These are phyloP conservation scores for Fusarium chuoi DNA, from an alignment of 2,329 filamentous ascomycete species.

Conservation along the genomic window DNA sequence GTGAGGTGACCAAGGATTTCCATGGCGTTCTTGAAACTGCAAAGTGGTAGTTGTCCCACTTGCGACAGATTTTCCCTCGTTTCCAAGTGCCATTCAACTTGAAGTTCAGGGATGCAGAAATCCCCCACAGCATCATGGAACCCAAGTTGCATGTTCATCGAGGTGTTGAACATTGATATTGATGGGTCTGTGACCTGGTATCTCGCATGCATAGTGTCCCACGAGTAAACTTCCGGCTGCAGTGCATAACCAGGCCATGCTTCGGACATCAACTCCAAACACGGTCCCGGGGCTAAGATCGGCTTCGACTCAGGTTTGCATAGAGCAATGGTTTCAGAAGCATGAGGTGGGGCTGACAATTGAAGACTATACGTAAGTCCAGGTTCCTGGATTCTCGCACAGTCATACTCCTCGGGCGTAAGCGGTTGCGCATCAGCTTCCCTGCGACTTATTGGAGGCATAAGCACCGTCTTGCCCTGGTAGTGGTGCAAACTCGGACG, in stretches of 20 bases:
- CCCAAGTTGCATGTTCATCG: accelerated
- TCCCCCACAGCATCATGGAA: neutral
- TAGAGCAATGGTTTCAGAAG: neutral
- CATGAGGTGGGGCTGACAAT: neutral
- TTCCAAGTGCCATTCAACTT: neutral
- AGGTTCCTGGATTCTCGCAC: neutral
- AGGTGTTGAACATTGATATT: too few species aligned
- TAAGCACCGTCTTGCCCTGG: too few species aligned
- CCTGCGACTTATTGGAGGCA: accelerated
- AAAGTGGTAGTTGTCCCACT: neutral
- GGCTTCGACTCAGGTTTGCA: neutral
- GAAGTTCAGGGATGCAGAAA: accelerated
- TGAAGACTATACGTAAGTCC: neutral
- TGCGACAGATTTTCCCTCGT: neutral
- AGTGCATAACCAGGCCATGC: neutral
- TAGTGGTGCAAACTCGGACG: neutral
- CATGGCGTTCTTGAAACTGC: neutral
- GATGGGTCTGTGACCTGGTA: accelerated
- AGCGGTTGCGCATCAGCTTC: neutral
- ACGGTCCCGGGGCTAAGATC: neutral
- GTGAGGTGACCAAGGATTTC: accelerated
- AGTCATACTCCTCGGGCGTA: neutral
- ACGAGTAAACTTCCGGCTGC: neutral
- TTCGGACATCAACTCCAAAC: neutral
- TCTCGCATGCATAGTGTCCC: neutral